Evolutionary conservation across 495 filamentous ascomycete genomes (phyloP).

Genomic region (Hyaloscypha hepaticicola): DNA sequence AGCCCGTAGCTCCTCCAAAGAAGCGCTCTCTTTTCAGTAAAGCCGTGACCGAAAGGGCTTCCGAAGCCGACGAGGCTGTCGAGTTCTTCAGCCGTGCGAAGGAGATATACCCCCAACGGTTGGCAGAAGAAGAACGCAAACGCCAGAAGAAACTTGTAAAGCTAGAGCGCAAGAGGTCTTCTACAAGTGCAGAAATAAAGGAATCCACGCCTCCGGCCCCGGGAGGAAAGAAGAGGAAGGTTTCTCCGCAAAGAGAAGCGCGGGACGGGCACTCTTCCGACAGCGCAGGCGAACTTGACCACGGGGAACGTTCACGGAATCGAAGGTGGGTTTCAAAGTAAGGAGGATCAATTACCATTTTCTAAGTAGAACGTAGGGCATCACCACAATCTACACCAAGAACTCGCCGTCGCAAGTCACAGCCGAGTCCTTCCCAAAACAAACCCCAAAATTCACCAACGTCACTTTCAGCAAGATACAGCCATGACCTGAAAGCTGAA

Average conservation of each 20-base stretch:
- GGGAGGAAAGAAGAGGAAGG: constrained; percentile 35
- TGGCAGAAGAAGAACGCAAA: constrained; percentile 53
- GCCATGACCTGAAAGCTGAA: constrained; percentile 8
- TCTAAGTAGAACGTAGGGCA: constrained; percentile 17
- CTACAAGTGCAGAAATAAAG: constrained; percentile 45
- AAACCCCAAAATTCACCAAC: constrained; percentile 8
- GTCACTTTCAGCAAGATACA: constrained; percentile 17
- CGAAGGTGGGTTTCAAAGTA: constrained; percentile 29
- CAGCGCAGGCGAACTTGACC: constrained; percentile 24
- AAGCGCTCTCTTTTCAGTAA: constrained; percentile 70
- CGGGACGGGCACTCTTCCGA: constrained; percentile 30
- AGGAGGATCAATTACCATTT: constrained; percentile 23
- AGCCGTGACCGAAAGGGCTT: constrained; percentile 53
- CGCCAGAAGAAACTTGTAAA: constrained; percentile 52
- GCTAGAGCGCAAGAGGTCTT: constrained; percentile 45
- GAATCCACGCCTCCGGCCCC: constrained; percentile 32
- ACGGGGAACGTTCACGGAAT: constrained; percentile 19
- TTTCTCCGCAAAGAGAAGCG: constrained; percentile 16
- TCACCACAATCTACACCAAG: constrained; percentile 15
- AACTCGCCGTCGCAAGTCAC: constrained; percentile 17
- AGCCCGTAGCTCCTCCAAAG: constrained; percentile 17
- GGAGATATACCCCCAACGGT: constrained; percentile 58
- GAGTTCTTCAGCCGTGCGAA: constrained; percentile 68
- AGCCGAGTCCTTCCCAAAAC: constrained; percentile 17
- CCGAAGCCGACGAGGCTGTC: constrained; percentile 41